Conservation (phyloP, 2,329 filamentous ascomycete genomes). For the Aurifilum marmelostoma region DNA sequence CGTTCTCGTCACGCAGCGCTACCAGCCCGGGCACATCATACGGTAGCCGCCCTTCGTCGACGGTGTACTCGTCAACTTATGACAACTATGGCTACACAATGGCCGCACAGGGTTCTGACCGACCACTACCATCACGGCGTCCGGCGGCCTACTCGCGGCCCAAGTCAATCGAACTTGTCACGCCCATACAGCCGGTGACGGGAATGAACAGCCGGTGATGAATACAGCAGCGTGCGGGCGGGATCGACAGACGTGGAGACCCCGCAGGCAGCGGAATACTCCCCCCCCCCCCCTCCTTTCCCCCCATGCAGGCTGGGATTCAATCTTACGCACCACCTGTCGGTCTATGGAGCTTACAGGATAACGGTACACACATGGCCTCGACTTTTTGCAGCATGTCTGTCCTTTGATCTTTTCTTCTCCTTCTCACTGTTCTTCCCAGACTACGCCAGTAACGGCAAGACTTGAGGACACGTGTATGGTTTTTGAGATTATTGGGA, state of each 20-base stretch:
- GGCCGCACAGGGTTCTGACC: conserved; percentile 46
- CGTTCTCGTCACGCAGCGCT: conserved; percentile 53
- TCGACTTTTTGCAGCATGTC: conserved; percentile 5
- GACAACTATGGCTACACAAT: conserved; percentile 52
- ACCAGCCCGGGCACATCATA: conserved; percentile 59
- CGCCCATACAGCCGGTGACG: conserved; percentile 55
- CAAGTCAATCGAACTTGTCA: conserved; percentile 67
- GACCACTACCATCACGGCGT: conserved; percentile 60
- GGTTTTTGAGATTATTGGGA: neutral
- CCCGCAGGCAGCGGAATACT: conserved; percentile 9
- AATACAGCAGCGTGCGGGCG: neutral
- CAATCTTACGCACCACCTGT: conserved; percentile 13
- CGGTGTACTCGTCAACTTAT: conserved; percentile 57
- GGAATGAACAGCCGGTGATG: conserved; percentile 2
- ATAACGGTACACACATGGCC: neutral
- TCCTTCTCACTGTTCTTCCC: neutral
- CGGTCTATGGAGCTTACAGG: conserved; percentile 17
- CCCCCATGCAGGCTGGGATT: conserved; percentile 6
- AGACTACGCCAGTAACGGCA: neutral
- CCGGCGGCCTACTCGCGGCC: conserved; percentile 59
- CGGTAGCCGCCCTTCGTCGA: conserved; percentile 43
- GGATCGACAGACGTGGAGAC: neutral
- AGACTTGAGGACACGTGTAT: neutral
- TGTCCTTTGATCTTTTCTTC: conserved; percentile 4
- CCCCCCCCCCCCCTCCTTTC: neutral